These are phyloP conservation scores for Grifola frondosa DNA, from an alignment of 1,284 basidiomycete species.

Conservation along the genomic window DNA sequence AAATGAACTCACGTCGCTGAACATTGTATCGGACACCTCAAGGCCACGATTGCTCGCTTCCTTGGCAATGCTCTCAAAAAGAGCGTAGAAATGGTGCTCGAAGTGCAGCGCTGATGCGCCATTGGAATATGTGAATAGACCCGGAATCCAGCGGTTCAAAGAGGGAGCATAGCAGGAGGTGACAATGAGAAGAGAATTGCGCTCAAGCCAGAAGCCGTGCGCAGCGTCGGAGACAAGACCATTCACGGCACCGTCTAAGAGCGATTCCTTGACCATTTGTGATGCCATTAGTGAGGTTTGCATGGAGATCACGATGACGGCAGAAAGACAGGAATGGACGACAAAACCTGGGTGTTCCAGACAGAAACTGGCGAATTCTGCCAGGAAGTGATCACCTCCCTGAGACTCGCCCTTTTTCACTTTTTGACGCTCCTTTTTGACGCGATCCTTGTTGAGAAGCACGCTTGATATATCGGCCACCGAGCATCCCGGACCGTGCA, in stretches of 20 bases:
- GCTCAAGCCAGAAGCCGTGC: slow-evolving; percentile 21
- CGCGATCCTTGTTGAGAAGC: slow-evolving; percentile 22
- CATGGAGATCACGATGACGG: slow-evolving; percentile 26
- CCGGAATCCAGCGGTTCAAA: slow-evolving; percentile 30
- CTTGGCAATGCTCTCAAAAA: slow-evolving; percentile 24
- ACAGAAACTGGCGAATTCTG: slow-evolving; percentile 2
- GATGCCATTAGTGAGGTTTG: slow-evolving; percentile 28
- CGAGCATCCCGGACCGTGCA: slow-evolving; percentile 22
- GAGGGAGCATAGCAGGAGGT: slow-evolving; percentile 11
- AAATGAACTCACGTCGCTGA: background rate
- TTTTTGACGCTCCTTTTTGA: slow-evolving; percentile 19
- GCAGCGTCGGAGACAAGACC: slow-evolving; percentile 35
- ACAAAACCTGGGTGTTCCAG: slow-evolving; percentile 2
- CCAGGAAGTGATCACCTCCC: too few species aligned
- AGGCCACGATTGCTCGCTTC: slow-evolving; percentile 10
- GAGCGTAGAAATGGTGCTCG: slow-evolving; percentile 26
- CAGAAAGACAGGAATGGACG: background rate
- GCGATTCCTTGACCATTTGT: slow-evolving; percentile 20
- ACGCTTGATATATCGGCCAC: slow-evolving; percentile 25
- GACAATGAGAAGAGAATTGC: slow-evolving; percentile 14
- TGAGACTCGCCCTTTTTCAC: too few species aligned
- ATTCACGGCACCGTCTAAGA: slow-evolving; percentile 23
- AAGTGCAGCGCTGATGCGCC: slow-evolving; percentile 29
- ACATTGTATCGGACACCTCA: slow-evolving; percentile 1
- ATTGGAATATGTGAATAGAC: slow-evolving; percentile 28